phyloP scores from a whole-genome alignment of 352 stramenopile genomes.

The Pythium insidiosum region DNA sequence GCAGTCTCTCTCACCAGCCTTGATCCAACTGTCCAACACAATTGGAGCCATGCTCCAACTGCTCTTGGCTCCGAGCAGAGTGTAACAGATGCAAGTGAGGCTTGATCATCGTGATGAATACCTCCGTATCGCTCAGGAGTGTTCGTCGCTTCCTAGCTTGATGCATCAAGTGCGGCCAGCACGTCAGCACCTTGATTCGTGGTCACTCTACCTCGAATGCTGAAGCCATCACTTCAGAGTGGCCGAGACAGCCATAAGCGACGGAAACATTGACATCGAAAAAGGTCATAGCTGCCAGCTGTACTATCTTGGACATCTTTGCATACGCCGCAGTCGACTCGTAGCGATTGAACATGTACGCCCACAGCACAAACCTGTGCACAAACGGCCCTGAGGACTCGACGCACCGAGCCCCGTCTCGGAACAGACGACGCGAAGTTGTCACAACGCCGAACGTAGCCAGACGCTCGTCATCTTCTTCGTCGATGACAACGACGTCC shows the following conservation, averaged over 20 bases:
- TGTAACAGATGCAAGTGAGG: constrained; percentile 1
- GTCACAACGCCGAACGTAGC: background rate
- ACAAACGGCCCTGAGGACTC: background rate
- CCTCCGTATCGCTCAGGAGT: background rate
- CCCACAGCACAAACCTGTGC: background rate
- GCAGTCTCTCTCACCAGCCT: background rate
- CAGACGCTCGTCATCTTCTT: background rate
- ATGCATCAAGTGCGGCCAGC: constrained; percentile 3
- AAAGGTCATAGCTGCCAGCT: background rate
- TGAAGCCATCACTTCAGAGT: constrained; percentile 6
- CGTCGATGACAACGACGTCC: background rate
- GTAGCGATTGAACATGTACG: background rate
- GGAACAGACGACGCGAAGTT: background rate
- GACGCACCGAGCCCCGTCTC: background rate
- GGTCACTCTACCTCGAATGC: constrained; percentile 4
- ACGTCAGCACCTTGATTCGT: background rate
- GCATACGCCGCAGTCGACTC: background rate
- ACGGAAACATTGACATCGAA: background rate
- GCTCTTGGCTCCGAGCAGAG: background rate
- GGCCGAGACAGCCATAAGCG: constrained; percentile 1
- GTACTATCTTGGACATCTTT: background rate
- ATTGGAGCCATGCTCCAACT: constrained; percentile 4
- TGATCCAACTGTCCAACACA: background rate
- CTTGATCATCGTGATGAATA: constrained; percentile 1
- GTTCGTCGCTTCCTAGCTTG: background rate